Evolutionary conservation across 768 basidiomycete genomes (phyloP).

Genomic region (Suillus spraguei): DNA sequence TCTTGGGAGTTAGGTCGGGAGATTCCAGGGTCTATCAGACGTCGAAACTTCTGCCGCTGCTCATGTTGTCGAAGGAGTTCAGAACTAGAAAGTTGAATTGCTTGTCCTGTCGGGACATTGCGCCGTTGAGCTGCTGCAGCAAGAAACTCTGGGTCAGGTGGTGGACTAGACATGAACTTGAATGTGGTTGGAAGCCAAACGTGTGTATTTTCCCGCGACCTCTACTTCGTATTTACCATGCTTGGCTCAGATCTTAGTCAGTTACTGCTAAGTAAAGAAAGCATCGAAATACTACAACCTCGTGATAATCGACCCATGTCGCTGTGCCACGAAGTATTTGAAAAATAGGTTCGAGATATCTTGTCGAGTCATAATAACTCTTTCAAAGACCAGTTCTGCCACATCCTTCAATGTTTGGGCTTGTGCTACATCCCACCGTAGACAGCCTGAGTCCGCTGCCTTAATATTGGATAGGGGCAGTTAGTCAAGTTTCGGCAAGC

Average conservation of each 20-base stretch:
- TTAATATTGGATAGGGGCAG: not conserved
- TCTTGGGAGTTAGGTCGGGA: slow-evolving; percentile 67
- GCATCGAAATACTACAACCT: not conserved
- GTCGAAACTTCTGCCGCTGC: slow-evolving; percentile 68
- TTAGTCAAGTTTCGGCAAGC: not conserved
- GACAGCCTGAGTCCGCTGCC: not conserved
- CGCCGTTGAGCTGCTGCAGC: slow-evolving; percentile 34
- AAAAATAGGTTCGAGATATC: too few relatives aligned
- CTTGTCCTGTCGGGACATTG: slow-evolving; percentile 8
- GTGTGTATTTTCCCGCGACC: not conserved
- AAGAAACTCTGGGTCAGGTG: slow-evolving; percentile 24
- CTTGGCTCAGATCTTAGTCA: not conserved
- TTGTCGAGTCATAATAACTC: too few relatives aligned
- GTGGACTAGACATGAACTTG: slow-evolving; percentile 5
- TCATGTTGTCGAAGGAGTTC: slow-evolving; percentile 54
- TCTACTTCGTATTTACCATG: not conserved
- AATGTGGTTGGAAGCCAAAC: not conserved
- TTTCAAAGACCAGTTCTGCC: too few relatives aligned
- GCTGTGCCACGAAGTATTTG: too few relatives aligned
- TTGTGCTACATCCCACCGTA: not conserved
- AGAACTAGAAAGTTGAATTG: slow-evolving; percentile 3
- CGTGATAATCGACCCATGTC: too few relatives aligned
- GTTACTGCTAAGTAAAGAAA: not conserved
- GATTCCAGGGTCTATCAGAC: slow-evolving; percentile 81
- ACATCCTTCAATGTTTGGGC: too few relatives aligned